These are phyloP conservation scores for Suhomyces vadensis DNA, from an alignment of 805 yeast species.

Conservation along the genomic window DNA sequence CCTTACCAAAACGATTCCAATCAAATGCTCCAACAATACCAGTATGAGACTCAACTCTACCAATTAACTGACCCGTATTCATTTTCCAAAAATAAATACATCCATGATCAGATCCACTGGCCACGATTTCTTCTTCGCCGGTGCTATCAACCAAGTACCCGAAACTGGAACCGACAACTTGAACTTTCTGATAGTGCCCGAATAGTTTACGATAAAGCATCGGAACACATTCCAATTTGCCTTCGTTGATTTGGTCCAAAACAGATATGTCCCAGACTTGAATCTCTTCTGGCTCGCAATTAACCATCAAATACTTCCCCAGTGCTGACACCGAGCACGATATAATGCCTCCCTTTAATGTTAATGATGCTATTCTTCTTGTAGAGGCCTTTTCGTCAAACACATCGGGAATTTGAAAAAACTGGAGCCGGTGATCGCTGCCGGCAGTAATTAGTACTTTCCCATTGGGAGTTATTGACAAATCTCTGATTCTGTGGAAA, in stretches of 20 bases:
- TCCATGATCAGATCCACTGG: slow-evolving; percentile 87
- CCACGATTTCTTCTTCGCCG: slow-evolving; percentile 59
- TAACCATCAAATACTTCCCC: slow-evolving; percentile 59
- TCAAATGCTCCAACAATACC: slow-evolving; percentile 75
- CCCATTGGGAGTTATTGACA: slow-evolving; percentile 67
- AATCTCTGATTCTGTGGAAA: slow-evolving; percentile 61
- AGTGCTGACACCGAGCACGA: slow-evolving; percentile 58
- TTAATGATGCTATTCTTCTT: slow-evolving; percentile 45
- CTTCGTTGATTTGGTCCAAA: slow-evolving; percentile 13
- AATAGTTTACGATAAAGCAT: slow-evolving; percentile 60
- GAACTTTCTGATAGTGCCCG: slow-evolving; percentile 72
- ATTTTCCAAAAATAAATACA: slow-evolving; percentile 77
- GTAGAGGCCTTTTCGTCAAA: slow-evolving; percentile 35
- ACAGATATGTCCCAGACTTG: slow-evolving; percentile 74
- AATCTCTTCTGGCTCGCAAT: slow-evolving; percentile 70
- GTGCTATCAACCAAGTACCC: slow-evolving; percentile 51
- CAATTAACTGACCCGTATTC: slow-evolving; percentile 64
- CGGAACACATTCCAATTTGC: slow-evolving; percentile 36
- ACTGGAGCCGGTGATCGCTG: slow-evolving; percentile 58
- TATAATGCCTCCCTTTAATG: slow-evolving; percentile 60
- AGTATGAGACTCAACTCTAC: slow-evolving; percentile 60
- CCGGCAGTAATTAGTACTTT: slow-evolving; percentile 62
- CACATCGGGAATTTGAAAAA: slow-evolving; percentile 53
- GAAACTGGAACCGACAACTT: slow-evolving; percentile 72
- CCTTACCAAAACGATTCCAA: slow-evolving; percentile 51